phyloP scores from a whole-genome alignment of 129 eudicot species.

The Flaveria robusta region DNA sequence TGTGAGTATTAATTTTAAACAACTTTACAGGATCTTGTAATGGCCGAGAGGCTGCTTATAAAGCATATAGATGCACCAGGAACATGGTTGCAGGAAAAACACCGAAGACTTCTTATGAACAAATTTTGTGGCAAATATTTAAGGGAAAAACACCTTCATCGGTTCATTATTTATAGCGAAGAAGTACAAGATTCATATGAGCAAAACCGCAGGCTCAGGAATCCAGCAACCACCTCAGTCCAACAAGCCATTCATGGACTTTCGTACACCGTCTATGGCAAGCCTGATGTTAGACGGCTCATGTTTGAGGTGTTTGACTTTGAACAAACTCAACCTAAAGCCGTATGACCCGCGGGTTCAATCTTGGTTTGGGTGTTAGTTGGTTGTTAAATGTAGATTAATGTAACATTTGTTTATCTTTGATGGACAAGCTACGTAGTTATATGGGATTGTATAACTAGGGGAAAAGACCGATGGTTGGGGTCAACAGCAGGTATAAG shows the following conservation, averaged over 20 bases:
- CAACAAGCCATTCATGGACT: constrained; percentile 99
- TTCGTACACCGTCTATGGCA: constrained; percentile 80
- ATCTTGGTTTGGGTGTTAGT: background rate
- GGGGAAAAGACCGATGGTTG: background rate
- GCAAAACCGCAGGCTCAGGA: constrained; percentile 87
- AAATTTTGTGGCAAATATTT: constrained; percentile 92
- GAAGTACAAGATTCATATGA: constrained; percentile 88
- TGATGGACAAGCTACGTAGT: constrained; percentile 17
- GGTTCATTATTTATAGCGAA: constrained; percentile 78
- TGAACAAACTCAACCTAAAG: constrained; percentile 94
- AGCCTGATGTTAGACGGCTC: constrained; percentile 92
- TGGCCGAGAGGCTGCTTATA: constrained; percentile 98
- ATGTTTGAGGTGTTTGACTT: constrained; percentile 99
- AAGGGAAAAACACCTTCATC: constrained; percentile 89
- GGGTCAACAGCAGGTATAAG: constrained; percentile 16
- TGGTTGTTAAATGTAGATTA: constrained; percentile 32
- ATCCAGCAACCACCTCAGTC: constrained; percentile 94
- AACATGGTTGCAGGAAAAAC: constrained; percentile 80
- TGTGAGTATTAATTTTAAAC: background rate
- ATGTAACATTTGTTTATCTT: constrained; percentile 27
- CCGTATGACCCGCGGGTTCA: constrained; percentile 41
- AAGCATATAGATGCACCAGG: constrained; percentile 99
- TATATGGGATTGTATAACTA: constrained; percentile 25
- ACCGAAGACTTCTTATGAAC: constrained; percentile 79
- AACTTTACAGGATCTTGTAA: constrained; percentile 83